These are phyloP conservation scores for Panicum hallii DNA, from an alignment of 202 grass and related monocot species.

Conservation along the genomic window DNA sequence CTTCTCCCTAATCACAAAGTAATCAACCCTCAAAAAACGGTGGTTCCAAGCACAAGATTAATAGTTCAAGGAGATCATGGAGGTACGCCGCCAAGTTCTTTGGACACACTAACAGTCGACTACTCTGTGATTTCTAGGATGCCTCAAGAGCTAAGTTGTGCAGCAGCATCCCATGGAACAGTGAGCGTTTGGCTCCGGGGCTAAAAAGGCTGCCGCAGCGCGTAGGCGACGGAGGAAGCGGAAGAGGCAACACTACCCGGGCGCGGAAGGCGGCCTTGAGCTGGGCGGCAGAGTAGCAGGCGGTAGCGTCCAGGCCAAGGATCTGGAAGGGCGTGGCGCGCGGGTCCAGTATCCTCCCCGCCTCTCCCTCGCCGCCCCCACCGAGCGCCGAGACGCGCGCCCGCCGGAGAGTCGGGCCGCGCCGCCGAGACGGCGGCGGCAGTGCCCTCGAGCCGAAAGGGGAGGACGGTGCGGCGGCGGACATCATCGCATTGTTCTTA, in stretches of 20 bases:
- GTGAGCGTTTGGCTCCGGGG: background rate
- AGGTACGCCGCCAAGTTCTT: background rate
- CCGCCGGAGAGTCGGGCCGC: background rate
- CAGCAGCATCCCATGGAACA: background rate
- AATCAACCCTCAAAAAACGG: background rate
- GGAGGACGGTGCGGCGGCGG: background rate
- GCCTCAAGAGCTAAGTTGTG: background rate
- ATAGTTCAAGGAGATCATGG: background rate
- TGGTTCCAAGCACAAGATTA: background rate
- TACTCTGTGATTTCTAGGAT: background rate
- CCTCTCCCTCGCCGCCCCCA: constrained; percentile 17
- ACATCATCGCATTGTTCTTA: constrained; percentile 25
- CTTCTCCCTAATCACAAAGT: background rate
- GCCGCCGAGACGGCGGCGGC: background rate
- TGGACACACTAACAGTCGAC: background rate
- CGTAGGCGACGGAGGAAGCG: background rate
- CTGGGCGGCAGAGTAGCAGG: constrained; percentile 57
- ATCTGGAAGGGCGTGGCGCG: constrained; percentile 78
- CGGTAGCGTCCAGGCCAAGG: constrained; percentile 70
- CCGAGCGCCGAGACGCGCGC: constrained; percentile 22
- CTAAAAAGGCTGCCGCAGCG: background rate
- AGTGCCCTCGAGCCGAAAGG: constrained; percentile 5
- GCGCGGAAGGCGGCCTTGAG: constrained; percentile 89
- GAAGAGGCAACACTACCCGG: constrained; percentile 50
- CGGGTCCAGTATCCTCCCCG: constrained; percentile 56